These are phyloP conservation scores for Pugionium dolabratum DNA, from an alignment of 345 rosid genomes.

Conservation along the genomic window DNA sequence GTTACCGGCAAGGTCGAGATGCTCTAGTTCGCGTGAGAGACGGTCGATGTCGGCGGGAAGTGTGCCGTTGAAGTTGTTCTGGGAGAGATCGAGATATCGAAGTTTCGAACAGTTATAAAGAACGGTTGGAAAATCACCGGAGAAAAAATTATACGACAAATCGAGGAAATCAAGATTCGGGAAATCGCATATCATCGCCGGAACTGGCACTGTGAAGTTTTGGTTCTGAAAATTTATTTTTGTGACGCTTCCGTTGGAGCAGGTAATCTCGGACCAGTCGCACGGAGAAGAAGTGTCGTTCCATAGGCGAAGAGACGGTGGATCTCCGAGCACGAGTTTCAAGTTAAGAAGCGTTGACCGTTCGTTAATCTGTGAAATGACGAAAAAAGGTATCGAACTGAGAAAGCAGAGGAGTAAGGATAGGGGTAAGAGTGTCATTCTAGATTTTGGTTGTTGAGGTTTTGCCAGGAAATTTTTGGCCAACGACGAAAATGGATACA, in stretches of 20 bases:
- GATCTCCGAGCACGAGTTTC: constrained; percentile 59
- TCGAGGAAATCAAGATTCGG: constrained; percentile 50
- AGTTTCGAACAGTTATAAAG: constrained; percentile 70
- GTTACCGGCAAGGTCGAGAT: constrained; percentile 56
- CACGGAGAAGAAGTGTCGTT: constrained; percentile 34
- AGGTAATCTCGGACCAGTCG: too few species aligned
- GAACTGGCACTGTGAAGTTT: constrained; percentile 50
- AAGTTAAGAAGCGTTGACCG: constrained; percentile 55
- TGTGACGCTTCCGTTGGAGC: constrained; percentile 45
- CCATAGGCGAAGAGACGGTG: constrained; percentile 62
- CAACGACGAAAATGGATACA: neutral
- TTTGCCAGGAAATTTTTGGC: constrained; percentile 36
- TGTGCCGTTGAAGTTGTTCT: constrained; percentile 63
- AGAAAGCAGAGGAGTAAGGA: constrained; percentile 34
- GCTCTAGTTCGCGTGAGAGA: constrained; percentile 48
- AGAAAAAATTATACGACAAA: constrained; percentile 51
- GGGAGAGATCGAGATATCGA: constrained; percentile 56
- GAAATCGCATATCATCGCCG: constrained; percentile 64
- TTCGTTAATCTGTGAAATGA: constrained; percentile 55
- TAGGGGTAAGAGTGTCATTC: constrained; percentile 46
- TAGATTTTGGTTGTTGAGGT: neutral
- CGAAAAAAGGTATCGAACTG: constrained; percentile 42
- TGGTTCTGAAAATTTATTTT: constrained; percentile 36
- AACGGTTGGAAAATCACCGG: constrained; percentile 60
- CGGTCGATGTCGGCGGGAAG: constrained; percentile 61